Conservation (phyloP, 805 yeast genomes). For the Sugiyamaella marilandica region DNA sequence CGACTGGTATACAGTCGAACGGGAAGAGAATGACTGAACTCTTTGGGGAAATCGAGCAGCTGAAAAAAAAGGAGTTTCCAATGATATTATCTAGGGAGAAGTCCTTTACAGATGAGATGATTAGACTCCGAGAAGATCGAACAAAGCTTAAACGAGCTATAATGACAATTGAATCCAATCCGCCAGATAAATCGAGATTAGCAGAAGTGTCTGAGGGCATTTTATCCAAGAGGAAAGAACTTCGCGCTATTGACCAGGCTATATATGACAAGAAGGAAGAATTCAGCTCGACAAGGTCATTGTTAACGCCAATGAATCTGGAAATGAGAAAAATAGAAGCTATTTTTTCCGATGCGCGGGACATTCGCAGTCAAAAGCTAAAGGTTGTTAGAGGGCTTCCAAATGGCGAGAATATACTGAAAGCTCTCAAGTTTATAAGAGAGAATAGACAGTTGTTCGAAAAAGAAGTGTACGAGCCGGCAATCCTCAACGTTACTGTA, state of each 20-base stretch:
- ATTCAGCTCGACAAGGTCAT: background rate
- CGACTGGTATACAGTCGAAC: background rate
- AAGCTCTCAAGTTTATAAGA: slow-evolving; percentile 43
- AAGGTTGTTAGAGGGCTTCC: slow-evolving; percentile 17
- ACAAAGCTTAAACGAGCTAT: background rate
- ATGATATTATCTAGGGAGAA: background rate
- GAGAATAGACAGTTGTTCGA: slow-evolving; percentile 35
- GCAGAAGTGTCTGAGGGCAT: background rate
- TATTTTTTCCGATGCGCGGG: background rate
- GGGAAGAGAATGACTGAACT: background rate
- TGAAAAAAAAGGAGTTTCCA: background rate
- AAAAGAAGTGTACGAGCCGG: slow-evolving; percentile 62
- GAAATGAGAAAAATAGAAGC: slow-evolving; percentile 9
- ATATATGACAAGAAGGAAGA: background rate
- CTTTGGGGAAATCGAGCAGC: background rate
- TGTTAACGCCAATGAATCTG: background rate
- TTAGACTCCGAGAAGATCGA: slow-evolving; percentile 5
- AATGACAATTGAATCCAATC: background rate
- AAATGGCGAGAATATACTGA: background rate
- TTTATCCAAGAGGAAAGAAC: background rate
- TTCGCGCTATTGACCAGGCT: background rate
- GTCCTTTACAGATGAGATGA: background rate
- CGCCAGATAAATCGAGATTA: background rate
- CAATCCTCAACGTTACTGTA: slow-evolving; percentile 59
- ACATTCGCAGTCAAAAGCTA: slow-evolving; percentile 16